Evolutionary conservation across 2,329 filamentous ascomycete species (phyloP), one percentile per base, ranked within the genome.

Genomic region (Xylaria hypoxylon): DNA sequence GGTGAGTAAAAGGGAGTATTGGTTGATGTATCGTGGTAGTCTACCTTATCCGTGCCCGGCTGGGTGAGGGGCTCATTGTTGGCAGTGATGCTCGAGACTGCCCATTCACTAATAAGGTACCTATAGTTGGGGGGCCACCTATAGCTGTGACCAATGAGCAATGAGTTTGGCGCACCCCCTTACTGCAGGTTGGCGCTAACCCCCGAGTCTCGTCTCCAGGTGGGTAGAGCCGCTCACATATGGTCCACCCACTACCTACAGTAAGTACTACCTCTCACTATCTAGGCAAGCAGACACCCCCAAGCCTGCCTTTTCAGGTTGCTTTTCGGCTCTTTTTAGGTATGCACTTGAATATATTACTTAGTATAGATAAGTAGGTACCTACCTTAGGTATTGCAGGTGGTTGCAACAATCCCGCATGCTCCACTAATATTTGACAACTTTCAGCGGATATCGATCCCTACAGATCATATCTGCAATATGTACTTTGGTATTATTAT

Each of bases 1-100:
- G 75, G 75, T 77, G 75, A 76, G 71, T 52, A 57, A 71, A 64
- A 67, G 50, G 51, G 38, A 65, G 60, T 31, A 26, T 47, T 51
- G 53, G 66, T 64, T 61, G 59, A 35, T 38, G 61, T 64, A 31
- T 68, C 57, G 65, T 19, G 53, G 60, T 42, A 26, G 42, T 48
- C 52, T 33, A 44, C 52, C 59, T 40, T 59, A 26, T 26, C 56
- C 51, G 35, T 67, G 62, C 65, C 62, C 67, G 53, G 68, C 73
- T 71, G 73, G 70, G 71, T 74, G 73, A 70, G 62, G 64, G 62
- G 68, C 67, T 69, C 73, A 67, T 69, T 72, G 66, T 67, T 70
- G 68, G 70, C 71, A 72, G 65, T 61, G 69, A 74, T 61, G 70
- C 72, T 75, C 69, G 68, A 73, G 44, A 63, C 63, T n/a, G n/a